Evolutionary conservation across 1,284 basidiomycete species (phyloP).

Genomic region (Sporisorium scitamineum): DNA sequence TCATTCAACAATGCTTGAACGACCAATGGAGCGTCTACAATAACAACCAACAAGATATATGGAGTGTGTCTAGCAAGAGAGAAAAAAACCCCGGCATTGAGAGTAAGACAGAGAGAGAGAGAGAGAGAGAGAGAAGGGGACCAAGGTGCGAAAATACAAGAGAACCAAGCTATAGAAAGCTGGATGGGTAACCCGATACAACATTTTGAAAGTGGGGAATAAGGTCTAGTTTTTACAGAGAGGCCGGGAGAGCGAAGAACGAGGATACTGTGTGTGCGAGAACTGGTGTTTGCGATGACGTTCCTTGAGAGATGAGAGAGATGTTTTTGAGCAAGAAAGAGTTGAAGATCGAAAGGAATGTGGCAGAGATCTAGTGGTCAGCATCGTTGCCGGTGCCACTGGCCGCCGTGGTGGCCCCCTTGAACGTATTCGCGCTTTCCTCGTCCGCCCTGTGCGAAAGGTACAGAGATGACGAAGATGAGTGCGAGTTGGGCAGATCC

Average conservation of each 20-base stretch:
- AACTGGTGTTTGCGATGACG: neutral
- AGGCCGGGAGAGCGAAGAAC: too few relatives aligned
- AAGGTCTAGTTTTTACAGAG: too few relatives aligned
- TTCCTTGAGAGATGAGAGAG: neutral
- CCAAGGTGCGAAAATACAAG: neutral
- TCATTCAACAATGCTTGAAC: too few relatives aligned
- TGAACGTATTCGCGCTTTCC: conserved; percentile 3
- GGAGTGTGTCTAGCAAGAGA: too few relatives aligned
- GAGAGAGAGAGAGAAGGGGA: too few relatives aligned
- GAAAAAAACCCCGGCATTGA: too few relatives aligned
- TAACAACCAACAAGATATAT: too few relatives aligned
- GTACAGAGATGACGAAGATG: conserved; percentile 17
- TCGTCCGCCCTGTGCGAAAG: conserved; percentile 26
- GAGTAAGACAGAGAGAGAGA: too few relatives aligned
- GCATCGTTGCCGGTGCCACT: neutral
- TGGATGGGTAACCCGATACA: neutral
- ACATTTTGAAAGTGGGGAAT: neutral
- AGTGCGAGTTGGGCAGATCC: conserved; percentile 35
- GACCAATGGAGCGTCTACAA: too few relatives aligned
- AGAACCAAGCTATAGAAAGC: neutral
- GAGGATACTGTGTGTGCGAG: neutral
- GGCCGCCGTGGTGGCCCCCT: neutral
- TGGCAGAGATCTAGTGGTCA: conserved; percentile 8
- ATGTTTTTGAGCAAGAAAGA: neutral
- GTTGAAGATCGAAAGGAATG: too few relatives aligned